These are phyloP conservation scores for Plasmodium reichenowi DNA, from an alignment of 169 alveolate genomes.

Conservation along the genomic window DNA sequence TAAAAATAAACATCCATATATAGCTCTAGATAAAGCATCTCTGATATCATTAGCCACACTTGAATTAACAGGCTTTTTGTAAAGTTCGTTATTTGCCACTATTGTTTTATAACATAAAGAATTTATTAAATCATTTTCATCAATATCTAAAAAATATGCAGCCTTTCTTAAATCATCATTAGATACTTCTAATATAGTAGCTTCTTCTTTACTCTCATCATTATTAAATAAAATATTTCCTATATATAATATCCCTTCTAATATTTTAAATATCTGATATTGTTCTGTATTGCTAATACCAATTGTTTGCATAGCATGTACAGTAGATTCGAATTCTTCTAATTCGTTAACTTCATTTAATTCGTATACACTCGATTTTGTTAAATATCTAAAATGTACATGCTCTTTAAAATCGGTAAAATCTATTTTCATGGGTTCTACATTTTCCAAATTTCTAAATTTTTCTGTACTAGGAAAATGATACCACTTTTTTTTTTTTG, in stretches of 20 bases:
- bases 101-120: constrained; percentile 85
- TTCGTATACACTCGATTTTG: constrained; percentile 82
- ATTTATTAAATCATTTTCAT: constrained; percentile 78
- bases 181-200: constrained; percentile 77
- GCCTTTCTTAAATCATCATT: constrained; percentile 80
- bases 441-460: constrained; percentile 36
- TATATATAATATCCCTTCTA: constrained; percentile 90
- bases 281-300: constrained; percentile 89
- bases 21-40: constrained; percentile 97
- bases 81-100: constrained; percentile 84
- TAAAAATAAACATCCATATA: constrained; percentile 96
- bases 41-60: constrained; percentile 90
- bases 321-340: constrained; percentile 89
- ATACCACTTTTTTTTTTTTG: constrained; percentile 44
- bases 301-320: constrained; percentile 91
- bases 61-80: constrained; percentile 86
- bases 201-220: constrained; percentile 83
- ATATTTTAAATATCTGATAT: constrained; percentile 84
- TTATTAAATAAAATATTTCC: constrained; percentile 92
- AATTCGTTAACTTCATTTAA: constrained; percentile 90
- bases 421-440: constrained; percentile 37
- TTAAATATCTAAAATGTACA: constrained; percentile 68
- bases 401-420: constrained; percentile 75
- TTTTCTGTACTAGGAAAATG: constrained; percentile 61
- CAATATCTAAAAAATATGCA: constrained; percentile 80